Conservation (phyloP, 2,329 filamentous ascomycete genomes). For the Talaromyces funiculosus region DNA sequence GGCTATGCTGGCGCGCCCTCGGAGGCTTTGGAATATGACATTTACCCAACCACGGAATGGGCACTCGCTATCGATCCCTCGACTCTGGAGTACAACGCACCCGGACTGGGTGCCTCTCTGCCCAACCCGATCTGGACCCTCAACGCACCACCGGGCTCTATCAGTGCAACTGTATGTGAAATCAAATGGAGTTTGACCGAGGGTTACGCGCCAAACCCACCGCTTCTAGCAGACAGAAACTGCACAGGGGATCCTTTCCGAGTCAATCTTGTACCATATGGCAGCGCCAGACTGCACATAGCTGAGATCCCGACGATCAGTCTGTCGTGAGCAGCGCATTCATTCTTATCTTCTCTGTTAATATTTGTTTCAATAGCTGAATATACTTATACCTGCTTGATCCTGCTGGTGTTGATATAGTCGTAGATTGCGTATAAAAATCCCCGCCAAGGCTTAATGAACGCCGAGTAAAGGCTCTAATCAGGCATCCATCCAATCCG, state of each 20-base stretch:
- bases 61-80: slow-evolving; percentile 29
- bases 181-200: slow-evolving; percentile 34
- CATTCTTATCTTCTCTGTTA: not conserved
- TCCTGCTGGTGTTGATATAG: not conserved
- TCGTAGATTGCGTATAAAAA: not conserved
- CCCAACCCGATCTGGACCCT: slow-evolving; percentile 27
- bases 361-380: not conserved
- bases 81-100: slow-evolving; percentile 29
- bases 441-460: not conserved
- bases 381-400: not conserved
- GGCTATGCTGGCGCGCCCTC: slow-evolving; percentile 25
- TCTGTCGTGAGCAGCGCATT: not conserved
- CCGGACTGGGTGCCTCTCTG: slow-evolving; percentile 14
- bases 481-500: not conserved
- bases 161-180: slow-evolving; percentile 35
- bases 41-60: slow-evolving; percentile 28
- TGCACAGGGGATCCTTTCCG: slow-evolving; percentile 32
- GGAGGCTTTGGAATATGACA: slow-evolving; percentile 30
- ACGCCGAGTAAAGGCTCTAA: not conserved
- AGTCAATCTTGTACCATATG: slow-evolving; percentile 42
- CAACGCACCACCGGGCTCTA: slow-evolving; percentile 30
- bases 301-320: slow-evolving; percentile 34
- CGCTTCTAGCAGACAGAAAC: slow-evolving; percentile 27
- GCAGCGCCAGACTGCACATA: slow-evolving; percentile 45
- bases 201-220: slow-evolving; percentile 32